Conservation (phyloP, 2,329 filamentous ascomycete species). For the Orbilia ellipsospora region DNA sequence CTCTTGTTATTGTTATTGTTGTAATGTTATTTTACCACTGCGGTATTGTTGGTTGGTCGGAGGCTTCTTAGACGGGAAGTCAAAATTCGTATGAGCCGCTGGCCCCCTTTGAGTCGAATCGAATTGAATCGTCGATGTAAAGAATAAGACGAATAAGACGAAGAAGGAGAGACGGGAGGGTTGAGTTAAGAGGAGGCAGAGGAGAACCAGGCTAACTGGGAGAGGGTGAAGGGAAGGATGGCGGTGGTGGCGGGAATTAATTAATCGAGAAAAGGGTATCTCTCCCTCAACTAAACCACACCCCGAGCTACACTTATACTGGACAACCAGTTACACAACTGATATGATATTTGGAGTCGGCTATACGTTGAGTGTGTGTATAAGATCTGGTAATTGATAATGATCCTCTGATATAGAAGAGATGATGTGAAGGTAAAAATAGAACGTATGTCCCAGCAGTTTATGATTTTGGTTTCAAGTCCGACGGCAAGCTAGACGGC, state of each 20-base stretch:
- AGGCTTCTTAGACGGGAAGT: slow-evolving; percentile 38
- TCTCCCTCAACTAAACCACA: background rate
- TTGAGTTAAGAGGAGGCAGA: background rate
- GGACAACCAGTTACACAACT: too few relatives aligned
- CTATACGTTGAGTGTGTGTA: background rate
- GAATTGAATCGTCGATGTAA: background rate
- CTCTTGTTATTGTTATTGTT: too few relatives aligned
- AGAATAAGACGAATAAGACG: background rate
- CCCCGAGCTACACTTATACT: background rate
- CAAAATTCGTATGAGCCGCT: slow-evolving; percentile 7
- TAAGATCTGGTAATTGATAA: too few relatives aligned
- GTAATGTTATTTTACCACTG: too few relatives aligned
- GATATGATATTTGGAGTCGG: too few relatives aligned
- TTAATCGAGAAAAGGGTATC: background rate
- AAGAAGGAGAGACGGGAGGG: slow-evolving; percentile 14
- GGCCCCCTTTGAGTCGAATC: background rate
- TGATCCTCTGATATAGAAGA: too few relatives aligned
- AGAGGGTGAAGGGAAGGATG: slow-evolving; percentile 15
- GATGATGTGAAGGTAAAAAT: too few relatives aligned
- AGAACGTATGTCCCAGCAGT: too few relatives aligned
- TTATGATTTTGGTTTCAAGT: too few relatives aligned
- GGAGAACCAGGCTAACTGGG: too few relatives aligned
- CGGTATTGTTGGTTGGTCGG: slow-evolving; percentile 18
- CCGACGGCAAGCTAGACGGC: too few relatives aligned
- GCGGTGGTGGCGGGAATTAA: slow-evolving; percentile 53